Percentiles rank a stretch among this genome's conserved stretches.
phyloP scores from a whole-genome alignment of 768 basidiomycete species.

The Agrocybe chaxingu region DNA sequence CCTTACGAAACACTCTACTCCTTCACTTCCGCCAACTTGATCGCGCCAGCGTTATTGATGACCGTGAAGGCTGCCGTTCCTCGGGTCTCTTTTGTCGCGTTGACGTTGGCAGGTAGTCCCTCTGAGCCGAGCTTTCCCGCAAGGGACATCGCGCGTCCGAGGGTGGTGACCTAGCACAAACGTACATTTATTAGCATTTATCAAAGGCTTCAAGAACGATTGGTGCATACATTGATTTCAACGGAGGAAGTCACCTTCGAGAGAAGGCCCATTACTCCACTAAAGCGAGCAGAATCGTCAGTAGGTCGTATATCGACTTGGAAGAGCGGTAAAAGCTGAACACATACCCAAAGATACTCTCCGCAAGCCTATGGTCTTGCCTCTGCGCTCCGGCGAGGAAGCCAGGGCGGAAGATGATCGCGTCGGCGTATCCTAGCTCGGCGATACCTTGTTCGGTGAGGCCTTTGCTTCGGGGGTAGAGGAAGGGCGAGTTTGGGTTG shows the following conservation, averaged over 20 bases:
- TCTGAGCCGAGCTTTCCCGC: slow-evolving; percentile 56
- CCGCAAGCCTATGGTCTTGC: slow-evolving; percentile 32
- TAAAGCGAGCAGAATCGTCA: slow-evolving; percentile 13
- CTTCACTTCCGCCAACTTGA: slow-evolving; percentile 33
- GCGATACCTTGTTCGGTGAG: slow-evolving; percentile 70
- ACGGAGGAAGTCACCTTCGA: slow-evolving; percentile 34
- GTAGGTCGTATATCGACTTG: neutral
- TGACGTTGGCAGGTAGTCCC: slow-evolving; percentile 33
- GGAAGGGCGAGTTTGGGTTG: slow-evolving; percentile 41
- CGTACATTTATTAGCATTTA: neutral
- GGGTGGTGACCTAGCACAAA: slow-evolving; percentile 38
- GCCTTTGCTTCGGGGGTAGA: slow-evolving; percentile 70
- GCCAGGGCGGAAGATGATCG: slow-evolving; percentile 66
- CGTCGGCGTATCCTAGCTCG: slow-evolving; percentile 64
- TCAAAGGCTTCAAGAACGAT: neutral
- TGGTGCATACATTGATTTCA: slow-evolving; percentile 43
- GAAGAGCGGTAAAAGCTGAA: neutral
- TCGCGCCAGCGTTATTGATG: slow-evolving; percentile 51
- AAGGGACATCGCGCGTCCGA: slow-evolving; percentile 51
- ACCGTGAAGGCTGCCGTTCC: slow-evolving; percentile 45
- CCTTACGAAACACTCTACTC: slow-evolving; percentile 7
- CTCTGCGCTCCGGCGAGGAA: slow-evolving; percentile 49
- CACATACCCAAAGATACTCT: slow-evolving; percentile 41
- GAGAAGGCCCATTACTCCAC: slow-evolving; percentile 31
- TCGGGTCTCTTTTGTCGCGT: slow-evolving; percentile 37